Percentiles rank a stretch among this genome's conserved stretches.
Conservation (phyloP, 2,329 filamentous ascomycete genomes). For the Colletotrichum musicola region DNA sequence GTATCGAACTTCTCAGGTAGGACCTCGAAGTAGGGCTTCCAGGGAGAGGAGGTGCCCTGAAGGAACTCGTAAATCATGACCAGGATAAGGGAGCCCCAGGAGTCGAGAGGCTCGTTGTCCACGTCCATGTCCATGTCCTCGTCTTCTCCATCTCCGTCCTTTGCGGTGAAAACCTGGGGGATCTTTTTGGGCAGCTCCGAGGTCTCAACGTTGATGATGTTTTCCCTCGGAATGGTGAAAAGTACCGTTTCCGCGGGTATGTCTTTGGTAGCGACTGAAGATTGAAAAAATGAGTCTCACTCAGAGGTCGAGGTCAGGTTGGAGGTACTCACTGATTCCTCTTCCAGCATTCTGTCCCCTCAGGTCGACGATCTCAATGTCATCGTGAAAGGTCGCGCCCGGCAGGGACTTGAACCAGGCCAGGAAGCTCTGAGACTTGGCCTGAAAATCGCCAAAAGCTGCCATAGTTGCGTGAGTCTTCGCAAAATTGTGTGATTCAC, state of each 20-base stretch:
- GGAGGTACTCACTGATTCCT: slow-evolving; percentile 61
- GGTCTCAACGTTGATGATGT: slow-evolving; percentile 79
- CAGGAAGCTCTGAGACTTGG: slow-evolving; percentile 60
- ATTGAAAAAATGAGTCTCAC: neutral
- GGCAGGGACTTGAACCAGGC: slow-evolving; percentile 66
- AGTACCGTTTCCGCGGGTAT: slow-evolving; percentile 81
- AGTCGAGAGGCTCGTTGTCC: slow-evolving; percentile 59
- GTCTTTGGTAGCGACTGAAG: slow-evolving; percentile 75
- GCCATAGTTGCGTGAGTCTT: neutral
- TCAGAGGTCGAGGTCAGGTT: neutral
- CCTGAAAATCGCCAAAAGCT: slow-evolving; percentile 53
- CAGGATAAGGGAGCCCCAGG: slow-evolving; percentile 75
- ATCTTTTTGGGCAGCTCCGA: slow-evolving; percentile 74
- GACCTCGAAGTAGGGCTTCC: slow-evolving; percentile 83
- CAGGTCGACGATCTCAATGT: slow-evolving; percentile 66
- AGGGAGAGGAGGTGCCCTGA: slow-evolving; percentile 71
- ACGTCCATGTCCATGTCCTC: slow-evolving; percentile 41
- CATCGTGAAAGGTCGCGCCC: slow-evolving; percentile 65
- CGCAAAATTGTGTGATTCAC: too few species aligned
- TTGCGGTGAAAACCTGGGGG: slow-evolving; percentile 63
- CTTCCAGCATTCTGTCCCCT: slow-evolving; percentile 64
- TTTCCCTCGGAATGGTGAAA: slow-evolving; percentile 81
- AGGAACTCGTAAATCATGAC: slow-evolving; percentile 83
- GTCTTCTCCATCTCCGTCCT: slow-evolving; percentile 45
- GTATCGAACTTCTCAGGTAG: slow-evolving; percentile 82